A percentile compares a stretch with the other conserved stretches of the same genome.
Conservation (phyloP, 441 rosid species). For the Lepidium campestre region DNA sequence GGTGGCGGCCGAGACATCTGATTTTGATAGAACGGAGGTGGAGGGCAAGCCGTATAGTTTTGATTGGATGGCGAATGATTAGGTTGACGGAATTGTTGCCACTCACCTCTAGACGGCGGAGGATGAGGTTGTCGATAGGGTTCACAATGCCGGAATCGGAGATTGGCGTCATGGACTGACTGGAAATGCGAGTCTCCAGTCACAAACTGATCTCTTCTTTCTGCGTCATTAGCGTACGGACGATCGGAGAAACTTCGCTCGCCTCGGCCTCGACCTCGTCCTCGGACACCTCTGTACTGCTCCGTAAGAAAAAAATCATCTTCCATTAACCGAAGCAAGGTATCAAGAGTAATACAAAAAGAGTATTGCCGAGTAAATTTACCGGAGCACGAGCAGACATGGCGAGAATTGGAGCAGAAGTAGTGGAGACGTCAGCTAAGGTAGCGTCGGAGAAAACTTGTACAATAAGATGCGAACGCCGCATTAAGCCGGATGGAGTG, state of each 20-base stretch:
- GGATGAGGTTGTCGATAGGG: neutral
- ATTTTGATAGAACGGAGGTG: conserved; percentile 35
- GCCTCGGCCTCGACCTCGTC: conserved; percentile 19
- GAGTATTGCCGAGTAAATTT: neutral
- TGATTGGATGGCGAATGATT: conserved; percentile 25
- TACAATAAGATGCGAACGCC: conserved; percentile 23
- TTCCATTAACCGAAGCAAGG: neutral
- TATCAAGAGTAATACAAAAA: neutral
- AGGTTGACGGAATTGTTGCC: neutral
- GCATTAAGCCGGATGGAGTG: conserved; percentile 26
- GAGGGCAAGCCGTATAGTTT: conserved; percentile 34
- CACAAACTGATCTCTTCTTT: conserved; percentile 36
- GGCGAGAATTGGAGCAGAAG: conserved; percentile 27
- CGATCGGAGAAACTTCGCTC: conserved; percentile 51
- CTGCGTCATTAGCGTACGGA: conserved; percentile 23
- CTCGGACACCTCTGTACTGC: conserved; percentile 47
- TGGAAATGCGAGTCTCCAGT: conserved; percentile 46
- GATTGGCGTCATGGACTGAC: conserved; percentile 42
- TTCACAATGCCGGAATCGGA: conserved; percentile 34
- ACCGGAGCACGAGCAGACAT: conserved; percentile 41
- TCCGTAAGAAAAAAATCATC: conserved; percentile 4
- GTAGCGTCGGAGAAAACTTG: conserved; percentile 33
- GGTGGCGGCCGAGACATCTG: conserved; percentile 38
- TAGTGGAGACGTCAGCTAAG: conserved; percentile 17
- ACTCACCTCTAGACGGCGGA: neutral